These are phyloP conservation scores for Ormosia semicastrata DNA, from an alignment of 306 rosid species.

Conservation along the genomic window DNA sequence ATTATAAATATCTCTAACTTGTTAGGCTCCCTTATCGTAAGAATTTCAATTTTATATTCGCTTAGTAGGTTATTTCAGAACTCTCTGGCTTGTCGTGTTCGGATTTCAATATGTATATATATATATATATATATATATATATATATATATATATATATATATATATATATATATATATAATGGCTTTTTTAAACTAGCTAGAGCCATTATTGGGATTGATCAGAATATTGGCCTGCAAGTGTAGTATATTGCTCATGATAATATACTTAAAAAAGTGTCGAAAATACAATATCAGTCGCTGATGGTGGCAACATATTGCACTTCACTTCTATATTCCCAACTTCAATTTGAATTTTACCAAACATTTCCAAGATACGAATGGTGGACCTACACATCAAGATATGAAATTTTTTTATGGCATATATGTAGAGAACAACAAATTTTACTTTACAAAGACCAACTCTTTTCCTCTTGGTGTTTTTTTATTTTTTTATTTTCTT, in stretches of 20 bases:
- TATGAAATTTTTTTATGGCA: background rate
- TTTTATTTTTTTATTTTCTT: background rate
- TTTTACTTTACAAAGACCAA: background rate
- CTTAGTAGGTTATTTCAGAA: no score
- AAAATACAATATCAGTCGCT: constrained; percentile 9
- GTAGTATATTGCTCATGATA: constrained; percentile 10
- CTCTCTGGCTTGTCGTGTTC: no score
- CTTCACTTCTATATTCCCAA: constrained; percentile 18
- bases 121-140: no score
- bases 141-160: no score
- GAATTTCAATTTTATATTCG: no score
- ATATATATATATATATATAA: no score
- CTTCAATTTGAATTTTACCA: constrained; percentile 19
- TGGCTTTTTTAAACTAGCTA: background rate
- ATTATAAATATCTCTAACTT: no score
- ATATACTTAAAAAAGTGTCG: constrained; percentile 4
- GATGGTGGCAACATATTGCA: constrained; percentile 33
- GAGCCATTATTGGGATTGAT: constrained; percentile 17
- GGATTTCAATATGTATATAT: no score
- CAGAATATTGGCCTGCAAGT: constrained; percentile 2
- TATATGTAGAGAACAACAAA: background rate
- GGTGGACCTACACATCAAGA: constrained; percentile 28
- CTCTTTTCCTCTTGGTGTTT: background rate
- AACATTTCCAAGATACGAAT: constrained; percentile 16
- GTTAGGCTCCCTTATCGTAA: no score